Percentiles rank a stretch among this genome's conserved stretches.
Evolutionary conservation across 2,329 filamentous ascomycete species (phyloP).

Genomic region (Boeremia exigua): DNA sequence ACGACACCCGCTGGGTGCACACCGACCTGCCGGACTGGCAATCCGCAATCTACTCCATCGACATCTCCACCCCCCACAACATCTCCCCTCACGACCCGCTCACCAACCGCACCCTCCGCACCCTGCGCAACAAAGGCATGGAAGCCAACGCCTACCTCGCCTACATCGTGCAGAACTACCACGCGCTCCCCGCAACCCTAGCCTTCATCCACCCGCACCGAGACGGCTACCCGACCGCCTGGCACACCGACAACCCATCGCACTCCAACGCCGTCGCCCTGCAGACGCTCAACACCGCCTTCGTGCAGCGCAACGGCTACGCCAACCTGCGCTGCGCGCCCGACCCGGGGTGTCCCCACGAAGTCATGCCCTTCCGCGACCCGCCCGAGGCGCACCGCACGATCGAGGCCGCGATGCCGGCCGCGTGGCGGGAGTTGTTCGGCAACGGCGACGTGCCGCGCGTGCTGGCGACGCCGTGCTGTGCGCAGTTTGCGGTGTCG

Average conservation of each 20-base stretch:
- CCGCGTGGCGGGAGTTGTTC: slow-evolving; percentile 56
- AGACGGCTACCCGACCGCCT: slow-evolving; percentile 11
- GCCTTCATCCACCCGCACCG: slow-evolving; percentile 29
- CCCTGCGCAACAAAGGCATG: slow-evolving; percentile 30
- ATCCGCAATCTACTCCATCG: slow-evolving; percentile 50
- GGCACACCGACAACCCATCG: slow-evolving; percentile 3
- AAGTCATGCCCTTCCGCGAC: slow-evolving; percentile 41
- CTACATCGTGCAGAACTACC: slow-evolving; percentile 35
- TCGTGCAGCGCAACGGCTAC: slow-evolving; percentile 49
- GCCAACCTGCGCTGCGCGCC: slow-evolving; percentile 51
- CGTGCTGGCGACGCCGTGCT: slow-evolving; percentile 55
- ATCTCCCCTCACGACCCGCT: slow-evolving; percentile 24
- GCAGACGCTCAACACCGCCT: slow-evolving; percentile 44
- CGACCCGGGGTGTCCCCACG: slow-evolving; percentile 47
- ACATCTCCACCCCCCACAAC: slow-evolving; percentile 22
- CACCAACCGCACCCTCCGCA: slow-evolving; percentile 23
- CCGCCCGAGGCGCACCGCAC: slow-evolving; percentile 29
- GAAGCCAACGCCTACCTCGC: slow-evolving; percentile 34
- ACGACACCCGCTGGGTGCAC: slow-evolving; percentile 31
- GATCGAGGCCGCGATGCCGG: slow-evolving; percentile 34
- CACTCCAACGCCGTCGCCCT: slow-evolving; percentile 18
- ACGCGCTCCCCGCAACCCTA: slow-evolving; percentile 28
- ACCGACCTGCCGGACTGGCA: slow-evolving; percentile 44
- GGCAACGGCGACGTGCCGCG: slow-evolving; percentile 44
- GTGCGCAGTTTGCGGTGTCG: slow-evolving; percentile 47